Conservation (phyloP, 2,329 filamentous ascomycete genomes). For the Leptoxyphium fumago region DNA sequence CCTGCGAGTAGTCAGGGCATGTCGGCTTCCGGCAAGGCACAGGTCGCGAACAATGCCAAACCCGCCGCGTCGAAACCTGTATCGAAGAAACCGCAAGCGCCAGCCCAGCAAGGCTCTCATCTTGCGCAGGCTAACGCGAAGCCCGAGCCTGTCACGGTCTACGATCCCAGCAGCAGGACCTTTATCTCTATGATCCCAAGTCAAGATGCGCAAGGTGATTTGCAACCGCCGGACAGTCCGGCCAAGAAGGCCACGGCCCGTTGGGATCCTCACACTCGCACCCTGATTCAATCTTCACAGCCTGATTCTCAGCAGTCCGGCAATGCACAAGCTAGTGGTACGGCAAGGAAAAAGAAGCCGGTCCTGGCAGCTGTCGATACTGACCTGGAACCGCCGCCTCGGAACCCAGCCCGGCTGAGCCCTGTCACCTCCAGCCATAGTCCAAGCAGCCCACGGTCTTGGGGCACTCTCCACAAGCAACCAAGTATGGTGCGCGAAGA, state of each 20-base stretch:
- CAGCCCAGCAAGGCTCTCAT: slow-evolving; percentile 4
- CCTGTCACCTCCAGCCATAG: slow-evolving; percentile 7
- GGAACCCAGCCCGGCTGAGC: slow-evolving; percentile 17
- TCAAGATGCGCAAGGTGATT: background rate
- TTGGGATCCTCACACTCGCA: background rate
- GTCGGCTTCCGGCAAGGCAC: slow-evolving; percentile 1
- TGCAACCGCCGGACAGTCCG: background rate
- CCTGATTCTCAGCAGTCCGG: slow-evolving; percentile 17
- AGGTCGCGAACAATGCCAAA: background rate
- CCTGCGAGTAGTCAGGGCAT: background rate
- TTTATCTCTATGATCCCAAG: slow-evolving; percentile 12
- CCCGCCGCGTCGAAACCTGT: slow-evolving; percentile 9
- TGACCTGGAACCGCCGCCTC: slow-evolving; percentile 13
- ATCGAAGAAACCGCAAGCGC: slow-evolving; percentile 4
- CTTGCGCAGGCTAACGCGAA: slow-evolving; percentile 6
- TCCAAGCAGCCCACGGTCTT: slow-evolving; percentile 9
- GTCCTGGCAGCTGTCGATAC: slow-evolving; percentile 9
- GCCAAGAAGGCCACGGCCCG: background rate
- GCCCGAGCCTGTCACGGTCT: slow-evolving; percentile 17
- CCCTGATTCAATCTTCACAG: background rate
- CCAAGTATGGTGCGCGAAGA: slow-evolving; percentile 21
- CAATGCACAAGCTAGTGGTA: background rate
- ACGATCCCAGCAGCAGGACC: slow-evolving; percentile 15
- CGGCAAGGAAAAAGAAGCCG: slow-evolving; percentile 1
- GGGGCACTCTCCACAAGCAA: slow-evolving; percentile 15